These are phyloP conservation scores for Cryptococcus sp. DNA, from an alignment of 1,284 basidiomycete genomes.

Conservation along the genomic window DNA sequence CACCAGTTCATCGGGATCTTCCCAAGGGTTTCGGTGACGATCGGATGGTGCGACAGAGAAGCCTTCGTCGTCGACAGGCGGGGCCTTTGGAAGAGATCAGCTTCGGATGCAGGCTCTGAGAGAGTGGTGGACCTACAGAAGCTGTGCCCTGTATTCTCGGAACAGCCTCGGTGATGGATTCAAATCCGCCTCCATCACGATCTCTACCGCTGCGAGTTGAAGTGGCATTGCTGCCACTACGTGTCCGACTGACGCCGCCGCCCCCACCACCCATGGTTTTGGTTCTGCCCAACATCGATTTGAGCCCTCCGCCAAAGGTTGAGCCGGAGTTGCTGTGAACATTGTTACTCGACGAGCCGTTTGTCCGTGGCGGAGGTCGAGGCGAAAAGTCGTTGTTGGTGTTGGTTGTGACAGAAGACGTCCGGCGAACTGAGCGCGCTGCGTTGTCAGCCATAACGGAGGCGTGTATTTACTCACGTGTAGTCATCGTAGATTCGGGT, in stretches of 20 bases:
- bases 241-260: constrained; percentile 12
- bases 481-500: constrained; percentile 17
- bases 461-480: constrained; percentile 18
- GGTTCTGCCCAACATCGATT: constrained; percentile 52
- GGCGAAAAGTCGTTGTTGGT: constrained; percentile 37
- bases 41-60: constrained; percentile 59
- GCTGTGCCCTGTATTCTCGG: constrained; percentile 12
- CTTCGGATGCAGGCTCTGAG: background rate
- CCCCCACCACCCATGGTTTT: constrained; percentile 34
- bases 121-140: constrained; percentile 5
- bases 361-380: constrained; percentile 27
- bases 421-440: constrained; percentile 26
- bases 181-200: constrained; percentile 14
- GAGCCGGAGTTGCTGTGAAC: constrained; percentile 3
- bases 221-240: constrained; percentile 32
- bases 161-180: constrained; percentile 27
- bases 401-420: constrained; percentile 19
- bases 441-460: constrained; percentile 1
- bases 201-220: constrained; percentile 31
- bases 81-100: constrained; percentile 14
- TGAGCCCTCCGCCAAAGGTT: constrained; percentile 47
- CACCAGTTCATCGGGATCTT: constrained; percentile 42
- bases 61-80: constrained; percentile 57
- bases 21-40: constrained; percentile 57
- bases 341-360: constrained; percentile 35